Conservation (phyloP, 768 basidiomycete species). For the Psilocybe subaeruginosa region DNA sequence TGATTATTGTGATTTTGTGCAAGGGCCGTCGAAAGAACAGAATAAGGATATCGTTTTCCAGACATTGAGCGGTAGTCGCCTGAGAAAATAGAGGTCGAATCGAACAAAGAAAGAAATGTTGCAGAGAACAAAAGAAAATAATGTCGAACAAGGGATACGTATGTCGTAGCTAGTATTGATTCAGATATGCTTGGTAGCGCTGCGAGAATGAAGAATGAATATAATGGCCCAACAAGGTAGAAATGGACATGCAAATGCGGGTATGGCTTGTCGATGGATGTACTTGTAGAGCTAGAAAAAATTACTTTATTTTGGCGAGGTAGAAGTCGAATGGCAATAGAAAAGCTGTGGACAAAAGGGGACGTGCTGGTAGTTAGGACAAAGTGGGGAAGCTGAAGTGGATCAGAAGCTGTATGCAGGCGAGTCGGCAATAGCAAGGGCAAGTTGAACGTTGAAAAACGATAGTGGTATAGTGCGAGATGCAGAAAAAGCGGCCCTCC, state of each 20-base stretch:
- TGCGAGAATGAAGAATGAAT: constrained; percentile 7
- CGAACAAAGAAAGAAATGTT: constrained; percentile 12
- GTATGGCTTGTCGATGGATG: constrained; percentile 2
- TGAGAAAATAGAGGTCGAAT: constrained; percentile 2
- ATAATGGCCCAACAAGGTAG: constrained; percentile 8
- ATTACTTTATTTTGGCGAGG: constrained; percentile 5
- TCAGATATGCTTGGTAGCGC: constrained; percentile 4
- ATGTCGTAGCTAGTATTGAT: constrained; percentile 14
- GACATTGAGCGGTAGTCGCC: constrained; percentile 3
- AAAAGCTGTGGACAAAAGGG: background rate
- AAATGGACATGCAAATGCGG: constrained; percentile 11
- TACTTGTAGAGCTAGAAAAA: constrained; percentile 10
- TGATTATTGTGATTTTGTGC: constrained; percentile 17
- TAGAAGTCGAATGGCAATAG: background rate
- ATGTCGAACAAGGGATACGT: constrained; percentile 3
- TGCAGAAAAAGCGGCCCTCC: background rate
- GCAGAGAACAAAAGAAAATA: constrained; percentile 14
- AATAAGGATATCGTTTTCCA: constrained; percentile 6
- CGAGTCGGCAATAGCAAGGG: constrained; percentile 7
- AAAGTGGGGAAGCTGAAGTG: background rate
- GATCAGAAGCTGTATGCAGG: constrained; percentile 5
- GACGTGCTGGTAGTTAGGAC: background rate
- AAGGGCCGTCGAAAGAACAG: constrained; percentile 11
- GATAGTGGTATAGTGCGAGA: constrained; percentile 8
- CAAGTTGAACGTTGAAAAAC: background rate